A percentile compares a stretch with the other conserved stretches of the same genome.
Evolutionary conservation across 2,329 filamentous ascomycete species (phyloP).

Genomic region (Zasmidium citrigriseum): DNA sequence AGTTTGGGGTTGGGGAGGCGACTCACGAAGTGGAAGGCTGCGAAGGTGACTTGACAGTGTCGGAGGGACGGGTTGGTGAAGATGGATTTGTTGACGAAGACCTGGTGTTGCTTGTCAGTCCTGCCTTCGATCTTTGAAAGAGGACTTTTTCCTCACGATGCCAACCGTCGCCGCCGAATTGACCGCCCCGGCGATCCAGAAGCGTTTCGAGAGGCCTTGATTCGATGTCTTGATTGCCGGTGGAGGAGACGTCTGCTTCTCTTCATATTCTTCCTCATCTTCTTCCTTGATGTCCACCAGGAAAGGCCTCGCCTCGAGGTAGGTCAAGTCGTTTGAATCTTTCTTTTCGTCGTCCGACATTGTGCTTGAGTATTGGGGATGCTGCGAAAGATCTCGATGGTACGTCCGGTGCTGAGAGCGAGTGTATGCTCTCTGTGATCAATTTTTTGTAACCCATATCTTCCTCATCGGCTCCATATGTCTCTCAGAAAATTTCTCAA

Average conservation of each 20-base stretch:
- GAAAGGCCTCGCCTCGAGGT: conserved; percentile 21
- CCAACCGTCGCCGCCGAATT: conserved; percentile 24
- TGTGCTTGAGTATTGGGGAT: not conserved
- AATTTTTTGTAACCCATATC: too few species aligned
- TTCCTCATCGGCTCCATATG: too few species aligned
- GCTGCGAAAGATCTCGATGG: too few species aligned
- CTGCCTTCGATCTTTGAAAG: not conserved
- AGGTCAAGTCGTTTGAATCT: conserved; percentile 15
- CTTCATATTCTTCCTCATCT: conserved; percentile 2
- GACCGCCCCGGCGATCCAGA: conserved; percentile 24
- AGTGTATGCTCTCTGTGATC: too few species aligned
- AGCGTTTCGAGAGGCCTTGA: conserved; percentile 1
- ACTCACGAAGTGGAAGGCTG: conserved; percentile 70
- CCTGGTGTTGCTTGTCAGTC: conserved; percentile 42
- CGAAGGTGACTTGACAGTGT: conserved; percentile 65
- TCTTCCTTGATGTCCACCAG: conserved; percentile 16
- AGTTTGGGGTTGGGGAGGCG: too few species aligned
- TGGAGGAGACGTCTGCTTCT: not conserved
- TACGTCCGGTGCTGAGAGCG: too few species aligned
- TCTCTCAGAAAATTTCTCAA: not conserved
- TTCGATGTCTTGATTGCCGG: not conserved
- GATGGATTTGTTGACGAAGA: conserved; percentile 71
- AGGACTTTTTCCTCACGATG: conserved; percentile 20
- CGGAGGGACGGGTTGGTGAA: conserved; percentile 65
- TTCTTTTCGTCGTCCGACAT: conserved; percentile 6